phyloP scores from a whole-genome alignment of 2,329 filamentous ascomycete species.

The Fusarium ambrosium region DNA sequence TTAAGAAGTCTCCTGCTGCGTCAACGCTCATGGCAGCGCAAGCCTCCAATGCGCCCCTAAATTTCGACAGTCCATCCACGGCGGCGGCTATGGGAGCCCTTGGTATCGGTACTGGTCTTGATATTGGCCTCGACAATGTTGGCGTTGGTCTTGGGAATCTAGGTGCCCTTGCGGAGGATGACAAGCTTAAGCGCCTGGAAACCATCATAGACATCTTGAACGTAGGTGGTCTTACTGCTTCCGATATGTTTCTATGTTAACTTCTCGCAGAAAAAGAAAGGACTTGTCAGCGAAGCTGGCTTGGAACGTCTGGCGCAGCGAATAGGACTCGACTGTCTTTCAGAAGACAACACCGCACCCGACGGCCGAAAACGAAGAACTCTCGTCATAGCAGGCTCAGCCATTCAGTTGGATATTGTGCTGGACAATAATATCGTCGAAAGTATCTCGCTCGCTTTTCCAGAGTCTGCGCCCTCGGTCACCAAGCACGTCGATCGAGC shows the following conservation, averaged over 20 bases:
- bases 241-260: conserved; percentile 4
- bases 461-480: conserved; percentile 69
- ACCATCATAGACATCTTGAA: conserved; percentile 64
- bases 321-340: conserved; percentile 74
- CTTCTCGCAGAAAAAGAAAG: conserved; percentile 60
- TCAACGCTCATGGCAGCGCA: conserved; percentile 64
- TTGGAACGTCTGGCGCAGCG: conserved; percentile 78
- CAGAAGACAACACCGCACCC: conserved; percentile 65
- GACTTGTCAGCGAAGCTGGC: conserved; percentile 79
- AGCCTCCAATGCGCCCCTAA: conserved; percentile 61
- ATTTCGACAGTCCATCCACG: conserved; percentile 75
- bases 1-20: conserved; percentile 73
- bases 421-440: conserved; percentile 73
- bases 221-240: conserved; percentile 51
- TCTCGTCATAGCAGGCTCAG: conserved; percentile 73
- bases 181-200: conserved; percentile 68
- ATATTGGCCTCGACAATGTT: conserved; percentile 67
- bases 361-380: conserved; percentile 65
- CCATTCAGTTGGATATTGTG: conserved; percentile 72
- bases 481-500: conserved; percentile 72
- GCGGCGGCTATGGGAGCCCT: conserved; percentile 72
- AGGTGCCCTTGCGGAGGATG: conserved; percentile 62
- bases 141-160: conserved; percentile 62
- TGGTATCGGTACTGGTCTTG: conserved; percentile 63
- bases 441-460: conserved; percentile 73